phyloP scores from a whole-genome alignment of 2,329 filamentous ascomycete genomes.

The Fusarium ramigenum region DNA sequence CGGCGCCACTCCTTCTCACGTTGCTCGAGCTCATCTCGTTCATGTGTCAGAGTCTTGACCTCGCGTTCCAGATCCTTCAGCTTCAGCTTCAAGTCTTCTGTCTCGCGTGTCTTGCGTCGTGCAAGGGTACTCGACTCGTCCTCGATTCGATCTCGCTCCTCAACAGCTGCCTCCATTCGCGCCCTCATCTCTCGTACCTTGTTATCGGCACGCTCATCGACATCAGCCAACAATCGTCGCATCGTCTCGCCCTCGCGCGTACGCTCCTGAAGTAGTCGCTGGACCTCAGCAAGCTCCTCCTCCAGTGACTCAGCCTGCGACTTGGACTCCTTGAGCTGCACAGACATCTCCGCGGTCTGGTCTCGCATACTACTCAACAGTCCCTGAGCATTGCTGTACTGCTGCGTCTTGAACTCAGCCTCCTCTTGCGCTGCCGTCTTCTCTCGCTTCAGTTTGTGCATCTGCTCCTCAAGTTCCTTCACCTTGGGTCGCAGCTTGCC shows the following conservation, averaged over 20 bases:
- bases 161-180: slow-evolving; percentile 87
- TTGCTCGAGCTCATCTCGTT: slow-evolving; percentile 80
- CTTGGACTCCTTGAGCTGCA: slow-evolving; percentile 90
- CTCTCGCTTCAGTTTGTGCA: slow-evolving; percentile 74
- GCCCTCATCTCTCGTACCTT: slow-evolving; percentile 90
- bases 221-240: slow-evolving; percentile 86
- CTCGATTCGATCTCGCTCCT: slow-evolving; percentile 91
- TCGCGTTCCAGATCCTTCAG: slow-evolving; percentile 84
- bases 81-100: slow-evolving; percentile 84
- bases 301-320: slow-evolving; percentile 86
- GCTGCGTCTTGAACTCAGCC: slow-evolving; percentile 81
- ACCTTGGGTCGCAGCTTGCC: slow-evolving; percentile 69
- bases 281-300: slow-evolving; percentile 90
- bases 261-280: slow-evolving; percentile 85
- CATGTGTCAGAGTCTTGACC: slow-evolving; percentile 74
- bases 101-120: slow-evolving; percentile 79
- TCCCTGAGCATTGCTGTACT: slow-evolving; percentile 86
- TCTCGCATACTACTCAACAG: slow-evolving; percentile 93
- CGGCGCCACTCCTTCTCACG: slow-evolving; percentile 79
- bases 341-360: slow-evolving; percentile 85
- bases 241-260: slow-evolving; percentile 95
- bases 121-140: slow-evolving; percentile 85
- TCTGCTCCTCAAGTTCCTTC: slow-evolving; percentile 77
- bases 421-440: slow-evolving; percentile 78
- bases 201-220: slow-evolving; percentile 82